Base-by-base conservation (phyloP, 495 filamentous ascomycete genomes). In the Opeltia flavorubescens region DNA sequence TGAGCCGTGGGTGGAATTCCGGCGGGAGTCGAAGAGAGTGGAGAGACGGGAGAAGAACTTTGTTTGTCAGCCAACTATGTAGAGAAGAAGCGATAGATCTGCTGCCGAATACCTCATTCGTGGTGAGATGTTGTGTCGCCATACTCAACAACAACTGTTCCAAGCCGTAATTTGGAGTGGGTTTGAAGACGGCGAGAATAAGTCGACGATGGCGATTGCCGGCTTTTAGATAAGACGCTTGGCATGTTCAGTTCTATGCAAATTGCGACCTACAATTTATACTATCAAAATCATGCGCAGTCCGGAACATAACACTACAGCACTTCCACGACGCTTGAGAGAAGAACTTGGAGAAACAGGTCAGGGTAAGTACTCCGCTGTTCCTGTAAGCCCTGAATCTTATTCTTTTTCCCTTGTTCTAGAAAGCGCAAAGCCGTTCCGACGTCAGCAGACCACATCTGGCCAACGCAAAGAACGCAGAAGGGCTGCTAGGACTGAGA, bases 11-110 rank as follows among this genome's bases (percentile, higher is more conserved):
- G 78, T 66, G 55, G 81, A 77, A 51, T 75, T 63, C 43, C 81
- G 83, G 40, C 75, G 74, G 34, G 68, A 63, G 46, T 76, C 71
- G 62, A 96, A 83, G 52, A 98, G 81, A 51, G 70, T 62, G 40
- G 77, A 63, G 46, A 98, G 83, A 50, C 77, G 74, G 47, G 71
- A 59, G 72, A 98, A 93, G 77, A 98, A 98, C 87, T 96, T 59
- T 13, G 20, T 21, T 47, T 15, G 49, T 31, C 41, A 3, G 23
- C 1, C 11, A 20, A 23, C 17, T 41, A 27, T 13, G 15, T 21
- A 25, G 15, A 24, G 12, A 24, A 17, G 4, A 24, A 18, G 15
- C 17, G 21, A 18, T 21, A 17, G n/a, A 30, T n/a, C 35, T 29
- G n/a, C 4, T 13, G 29, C 8, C n/a, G n/a, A n/a, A n/a, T n/a